Conservation (phyloP, 1,139 yeast genomes). For the Zygoascus hellenicus region DNA sequence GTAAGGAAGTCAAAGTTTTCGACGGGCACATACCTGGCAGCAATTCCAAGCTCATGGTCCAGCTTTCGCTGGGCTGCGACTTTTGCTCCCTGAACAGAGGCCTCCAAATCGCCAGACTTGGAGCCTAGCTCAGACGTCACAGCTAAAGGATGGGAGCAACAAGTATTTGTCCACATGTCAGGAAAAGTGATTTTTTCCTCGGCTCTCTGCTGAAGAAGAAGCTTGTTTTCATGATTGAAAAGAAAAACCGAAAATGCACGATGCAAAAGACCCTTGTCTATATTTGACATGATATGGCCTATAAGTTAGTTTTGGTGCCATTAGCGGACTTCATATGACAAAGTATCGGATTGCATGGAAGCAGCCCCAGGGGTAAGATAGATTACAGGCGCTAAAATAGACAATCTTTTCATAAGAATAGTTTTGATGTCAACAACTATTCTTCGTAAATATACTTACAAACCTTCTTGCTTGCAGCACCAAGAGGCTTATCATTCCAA, state of each 20-base stretch:
- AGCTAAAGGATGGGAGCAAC: constrained; percentile 96
- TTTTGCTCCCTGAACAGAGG: constrained; percentile 72
- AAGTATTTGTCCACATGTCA: constrained; percentile 95
- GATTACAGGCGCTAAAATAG: too few relatives aligned
- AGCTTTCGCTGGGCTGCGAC: constrained; percentile 88
- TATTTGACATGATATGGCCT: constrained; percentile 77
- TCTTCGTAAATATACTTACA: constrained; percentile 35
- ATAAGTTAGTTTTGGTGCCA: background rate
- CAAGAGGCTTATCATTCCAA: constrained; percentile 78
- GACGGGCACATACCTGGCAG: constrained; percentile 51
- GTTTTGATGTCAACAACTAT: too few relatives aligned
- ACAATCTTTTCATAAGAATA: too few relatives aligned
- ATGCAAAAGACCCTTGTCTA: constrained; percentile 78
- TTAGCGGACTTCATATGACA: too few relatives aligned
- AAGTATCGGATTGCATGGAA: too few relatives aligned
- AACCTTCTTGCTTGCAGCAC: constrained; percentile 89
- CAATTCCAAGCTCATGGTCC: constrained; percentile 88
- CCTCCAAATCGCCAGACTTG: constrained; percentile 36
- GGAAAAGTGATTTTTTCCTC: constrained; percentile 96
- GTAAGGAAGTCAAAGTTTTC: constrained; percentile 76
- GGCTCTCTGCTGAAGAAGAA: constrained; percentile 90
- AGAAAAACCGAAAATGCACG: constrained; percentile 93
- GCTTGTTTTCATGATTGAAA: constrained; percentile 69
- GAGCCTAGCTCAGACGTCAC: constrained; percentile 73
- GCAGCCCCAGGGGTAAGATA: too few relatives aligned